Evolutionary conservation across 2,329 filamentous ascomycete species (phyloP), one percentile per base, ranked within the genome.

Genomic region (Ceratocystiopsis sp.): DNA sequence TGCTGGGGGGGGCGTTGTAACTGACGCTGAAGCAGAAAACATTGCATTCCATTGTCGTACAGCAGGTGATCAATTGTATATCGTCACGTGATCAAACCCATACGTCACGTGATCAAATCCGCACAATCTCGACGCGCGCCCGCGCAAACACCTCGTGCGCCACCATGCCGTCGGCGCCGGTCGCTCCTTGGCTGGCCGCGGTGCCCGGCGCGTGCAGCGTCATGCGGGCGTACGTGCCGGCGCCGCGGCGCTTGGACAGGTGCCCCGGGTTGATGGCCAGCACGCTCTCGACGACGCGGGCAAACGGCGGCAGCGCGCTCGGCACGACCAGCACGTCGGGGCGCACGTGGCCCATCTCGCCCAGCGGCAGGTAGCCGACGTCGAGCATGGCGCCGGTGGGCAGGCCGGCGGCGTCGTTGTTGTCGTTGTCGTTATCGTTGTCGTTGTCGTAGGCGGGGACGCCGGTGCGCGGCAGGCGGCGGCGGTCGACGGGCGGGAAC

Each of bases 251-350:
- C 62, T 93, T 95, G 15, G 85, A 91, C 33, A 94, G 63, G 41
- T 76, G 79, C 6, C 91, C 89, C 0, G 91, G 89, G 58, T 98
- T 98, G 54, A 98, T 80, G 13, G 86, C 77, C 8, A 96, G 62
- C 0, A 95, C 86, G 51, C 80, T 84, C 55, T 95, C 84, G 12
- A 96, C 78, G 37, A 95, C 85, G 74, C 84, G 93, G 35, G 84
- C 83, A 66, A 93, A 94, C 3, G 86, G 80, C 19, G 83, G 83
- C 51, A 96, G 61, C 39, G 80, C 72, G 54, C 85, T 93, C 2
- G 91, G 89, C 39, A 82, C 67, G 40, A 96, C 67, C 54, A 96
- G 61, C 35, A 96, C 69, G 60, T 98, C 91, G 0, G 87, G 91
- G 42, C 78, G 68, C 3, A 86, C 81, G 49, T 81, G 83, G 54